Conservation (phyloP, 2,329 filamentous ascomycete genomes). For the Plectosphaerella sp. region DNA sequence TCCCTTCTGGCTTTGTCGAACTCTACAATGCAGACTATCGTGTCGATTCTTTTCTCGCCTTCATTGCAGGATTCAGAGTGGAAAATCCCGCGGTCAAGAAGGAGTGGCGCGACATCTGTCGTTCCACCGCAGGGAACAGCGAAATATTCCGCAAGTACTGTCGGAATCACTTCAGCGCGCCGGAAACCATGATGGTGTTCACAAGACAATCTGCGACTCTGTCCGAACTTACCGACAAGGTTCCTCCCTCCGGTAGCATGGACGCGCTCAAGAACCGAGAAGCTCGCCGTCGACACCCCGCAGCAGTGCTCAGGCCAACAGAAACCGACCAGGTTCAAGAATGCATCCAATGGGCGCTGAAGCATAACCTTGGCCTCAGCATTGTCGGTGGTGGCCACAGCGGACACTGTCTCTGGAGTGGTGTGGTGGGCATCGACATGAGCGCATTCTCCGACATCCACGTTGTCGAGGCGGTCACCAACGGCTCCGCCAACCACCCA, state of each 20-base stretch:
- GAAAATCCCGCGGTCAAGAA: slow-evolving; percentile 22
- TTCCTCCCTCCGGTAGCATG: slow-evolving; percentile 27
- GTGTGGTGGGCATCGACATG: slow-evolving; percentile 56
- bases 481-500: slow-evolving; percentile 1
- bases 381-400: slow-evolving; percentile 57
- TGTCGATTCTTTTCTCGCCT: slow-evolving; percentile 47
- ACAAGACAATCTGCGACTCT: slow-evolving; percentile 38
- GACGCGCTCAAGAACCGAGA: slow-evolving; percentile 45
- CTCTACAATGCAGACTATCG: slow-evolving; percentile 38
- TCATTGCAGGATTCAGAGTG: slow-evolving; percentile 42
- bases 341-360: slow-evolving; percentile 52
- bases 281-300: slow-evolving; percentile 38
- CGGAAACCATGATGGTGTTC: slow-evolving; percentile 47
- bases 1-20: slow-evolving; percentile 36
- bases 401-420: slow-evolving; percentile 49
- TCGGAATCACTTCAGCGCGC: slow-evolving; percentile 45
- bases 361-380: slow-evolving; percentile 38
- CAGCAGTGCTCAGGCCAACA: slow-evolving; percentile 40
- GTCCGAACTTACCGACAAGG: slow-evolving; percentile 32
- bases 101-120: slow-evolving; percentile 50
- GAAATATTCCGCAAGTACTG: too few relatives aligned
- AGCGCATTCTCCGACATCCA: slow-evolving; percentile 45
- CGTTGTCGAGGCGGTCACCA: slow-evolving; percentile 24
- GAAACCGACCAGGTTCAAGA: slow-evolving; percentile 43
- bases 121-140: slow-evolving; percentile 25